Conservation (phyloP, 2,329 filamentous ascomycete genomes). For the Blastomyces parvus region DNA sequence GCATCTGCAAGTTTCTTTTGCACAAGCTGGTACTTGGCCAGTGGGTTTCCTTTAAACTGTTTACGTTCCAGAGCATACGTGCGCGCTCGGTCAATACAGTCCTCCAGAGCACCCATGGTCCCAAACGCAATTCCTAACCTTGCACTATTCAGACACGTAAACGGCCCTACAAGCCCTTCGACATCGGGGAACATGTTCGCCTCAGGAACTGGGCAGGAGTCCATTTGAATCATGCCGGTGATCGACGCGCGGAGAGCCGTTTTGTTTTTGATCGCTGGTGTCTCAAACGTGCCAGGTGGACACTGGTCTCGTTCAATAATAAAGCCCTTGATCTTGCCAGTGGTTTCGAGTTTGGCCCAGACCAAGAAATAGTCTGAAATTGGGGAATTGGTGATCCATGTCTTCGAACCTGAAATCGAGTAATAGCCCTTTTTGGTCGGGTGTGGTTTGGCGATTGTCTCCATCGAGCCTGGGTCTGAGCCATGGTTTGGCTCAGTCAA, state of each 20-base stretch:
- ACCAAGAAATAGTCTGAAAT: constrained; percentile 77
- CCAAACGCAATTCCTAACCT: constrained; percentile 90
- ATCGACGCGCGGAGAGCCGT: constrained; percentile 86
- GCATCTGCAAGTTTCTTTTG: constrained; percentile 98
- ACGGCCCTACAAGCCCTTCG: constrained; percentile 79
- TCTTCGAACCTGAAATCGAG: constrained; percentile 71
- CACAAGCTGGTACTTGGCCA: constrained; percentile 91
- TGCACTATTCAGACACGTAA: constrained; percentile 88
- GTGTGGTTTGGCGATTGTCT: constrained; percentile 74
- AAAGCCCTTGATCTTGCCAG: constrained; percentile 90
- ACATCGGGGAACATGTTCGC: constrained; percentile 91
- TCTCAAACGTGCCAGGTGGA: constrained; percentile 80
- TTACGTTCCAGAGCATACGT: constrained; percentile 85
- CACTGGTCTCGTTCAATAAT: constrained; percentile 76
- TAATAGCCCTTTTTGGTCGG: constrained; percentile 75
- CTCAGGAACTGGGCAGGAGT: constrained; percentile 76
- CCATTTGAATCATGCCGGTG: constrained; percentile 96
- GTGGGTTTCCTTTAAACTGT: constrained; percentile 91
- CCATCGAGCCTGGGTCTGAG: constrained; percentile 84
- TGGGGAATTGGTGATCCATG: constrained; percentile 92
- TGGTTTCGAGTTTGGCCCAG: constrained; percentile 87
- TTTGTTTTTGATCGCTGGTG: constrained; percentile 88
- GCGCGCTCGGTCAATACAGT: constrained; percentile 71
- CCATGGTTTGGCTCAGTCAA: constrained; percentile 90
- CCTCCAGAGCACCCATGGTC: constrained; percentile 86